These are phyloP conservation scores for Chaetoceros muelleri DNA, from an alignment of 108 stramenopile species.

Conservation along the genomic window DNA sequence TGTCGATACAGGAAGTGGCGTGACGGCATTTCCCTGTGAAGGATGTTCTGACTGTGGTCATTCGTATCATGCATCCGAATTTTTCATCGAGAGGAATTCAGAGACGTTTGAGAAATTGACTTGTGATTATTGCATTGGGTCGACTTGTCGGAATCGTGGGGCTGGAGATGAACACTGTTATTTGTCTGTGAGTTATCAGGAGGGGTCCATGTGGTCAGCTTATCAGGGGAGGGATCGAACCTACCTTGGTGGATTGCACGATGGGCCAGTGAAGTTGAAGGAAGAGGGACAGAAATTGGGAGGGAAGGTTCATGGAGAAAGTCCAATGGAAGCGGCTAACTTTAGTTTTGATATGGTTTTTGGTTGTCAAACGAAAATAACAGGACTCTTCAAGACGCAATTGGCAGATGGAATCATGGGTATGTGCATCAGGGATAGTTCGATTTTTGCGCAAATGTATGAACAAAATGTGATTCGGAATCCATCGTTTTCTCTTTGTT, in stretches of 20 bases:
- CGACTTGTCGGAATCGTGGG: conserved; percentile 14
- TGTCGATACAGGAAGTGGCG: conserved; percentile 88
- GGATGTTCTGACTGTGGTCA: conserved; percentile 77
- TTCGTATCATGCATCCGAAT: conserved; percentile 49
- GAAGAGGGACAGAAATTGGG: conserved; percentile 6
- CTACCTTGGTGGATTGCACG: conserved; percentile 69
- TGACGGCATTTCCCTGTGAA: conserved; percentile 92
- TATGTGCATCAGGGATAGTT: conserved; percentile 41
- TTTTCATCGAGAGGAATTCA: conserved; percentile 11
- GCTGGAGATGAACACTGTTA: conserved; percentile 5
- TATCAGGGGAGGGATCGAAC: conserved; percentile 51
- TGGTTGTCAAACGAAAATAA: conserved; percentile 86
- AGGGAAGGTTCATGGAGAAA: conserved; percentile 23
- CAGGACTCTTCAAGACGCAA: conserved; percentile 92
- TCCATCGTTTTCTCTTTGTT: conserved; percentile 55
- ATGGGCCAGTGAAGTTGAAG: conserved; percentile 11
- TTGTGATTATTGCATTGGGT: conserved; percentile 21
- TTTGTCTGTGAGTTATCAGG: conserved; percentile 42
- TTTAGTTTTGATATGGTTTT: conserved; percentile 70
- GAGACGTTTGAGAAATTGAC: conserved; percentile 13
- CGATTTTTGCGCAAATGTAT: conserved; percentile 69
- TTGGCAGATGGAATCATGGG: conserved; percentile 96
- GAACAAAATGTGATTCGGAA: conserved; percentile 15
- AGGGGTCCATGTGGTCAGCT: conserved; percentile 68
- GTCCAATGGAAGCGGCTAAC: conserved; percentile 38